phyloP scores from a whole-genome alignment of 2,329 filamentous ascomycete genomes.

The Microascus cirrosus region DNA sequence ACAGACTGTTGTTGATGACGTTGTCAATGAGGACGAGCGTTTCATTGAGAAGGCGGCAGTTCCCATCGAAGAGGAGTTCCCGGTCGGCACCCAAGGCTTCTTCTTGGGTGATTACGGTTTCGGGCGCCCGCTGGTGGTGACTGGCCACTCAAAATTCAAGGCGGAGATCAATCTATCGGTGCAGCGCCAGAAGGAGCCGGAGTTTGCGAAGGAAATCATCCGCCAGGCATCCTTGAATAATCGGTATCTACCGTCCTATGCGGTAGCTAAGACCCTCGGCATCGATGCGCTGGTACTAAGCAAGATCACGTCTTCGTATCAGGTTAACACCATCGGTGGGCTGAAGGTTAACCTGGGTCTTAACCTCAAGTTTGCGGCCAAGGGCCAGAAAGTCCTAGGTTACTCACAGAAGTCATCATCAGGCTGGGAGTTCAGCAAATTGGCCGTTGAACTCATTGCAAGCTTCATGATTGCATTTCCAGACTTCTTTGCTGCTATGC shows the following conservation, averaged over 20 bases:
- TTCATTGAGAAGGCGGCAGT: slow-evolving; percentile 86
- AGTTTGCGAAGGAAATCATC: slow-evolving; percentile 72
- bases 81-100: slow-evolving; percentile 70
- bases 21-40: slow-evolving; percentile 80
- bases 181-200: slow-evolving; percentile 60
- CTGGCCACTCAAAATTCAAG: slow-evolving; percentile 61
- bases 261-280: slow-evolving; percentile 71
- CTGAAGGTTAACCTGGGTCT: slow-evolving; percentile 81
- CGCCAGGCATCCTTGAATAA: slow-evolving; percentile 55
- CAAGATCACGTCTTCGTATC: slow-evolving; percentile 93
- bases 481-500: slow-evolving; percentile 85
- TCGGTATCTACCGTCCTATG: slow-evolving; percentile 76
- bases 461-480: slow-evolving; percentile 92
- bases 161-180: slow-evolving; percentile 69
- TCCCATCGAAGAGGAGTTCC: slow-evolving; percentile 86
- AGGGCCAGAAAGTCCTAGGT: slow-evolving; percentile 89
- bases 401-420: slow-evolving; percentile 79
- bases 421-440: slow-evolving; percentile 92
- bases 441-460: slow-evolving; percentile 68
- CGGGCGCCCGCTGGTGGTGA: slow-evolving; percentile 77
- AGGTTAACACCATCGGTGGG: slow-evolving; percentile 66
- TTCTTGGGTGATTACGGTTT: slow-evolving; percentile 92
- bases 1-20: slow-evolving; percentile 81
- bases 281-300: slow-evolving; percentile 82
- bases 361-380: slow-evolving; percentile 93